A percentile compares a stretch with the other conserved stretches of the same genome.
phyloP scores from a whole-genome alignment of 306 rosid species.

The Trifolium fragiferum region DNA sequence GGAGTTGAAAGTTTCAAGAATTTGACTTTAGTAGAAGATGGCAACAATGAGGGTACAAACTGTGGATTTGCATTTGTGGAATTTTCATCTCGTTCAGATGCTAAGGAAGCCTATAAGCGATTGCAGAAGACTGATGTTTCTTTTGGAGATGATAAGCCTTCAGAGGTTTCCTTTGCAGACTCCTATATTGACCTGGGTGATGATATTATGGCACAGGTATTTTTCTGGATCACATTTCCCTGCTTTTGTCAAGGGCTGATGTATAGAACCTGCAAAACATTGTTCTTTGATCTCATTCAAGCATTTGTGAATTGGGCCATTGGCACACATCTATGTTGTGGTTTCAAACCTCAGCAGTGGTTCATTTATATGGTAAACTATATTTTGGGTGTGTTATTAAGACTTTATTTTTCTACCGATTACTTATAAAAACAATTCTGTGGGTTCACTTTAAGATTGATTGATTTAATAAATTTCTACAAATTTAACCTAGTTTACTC shows the following conservation, averaged over 20 bases:
- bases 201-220: constrained; percentile 92
- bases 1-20: constrained; percentile 86
- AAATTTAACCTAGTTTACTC: constrained; percentile 10
- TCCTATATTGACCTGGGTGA: constrained; percentile 83
- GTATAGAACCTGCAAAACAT: constrained; percentile 9
- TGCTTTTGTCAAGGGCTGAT: constrained; percentile 28
- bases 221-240: constrained; percentile 43
- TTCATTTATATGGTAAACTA: not conserved
- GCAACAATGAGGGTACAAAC: constrained; percentile 78
- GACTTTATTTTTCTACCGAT: constrained; percentile 16
- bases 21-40: constrained; percentile 84
- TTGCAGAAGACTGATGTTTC: constrained; percentile 84
- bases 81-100: constrained; percentile 84
- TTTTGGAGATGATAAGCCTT: constrained; percentile 95
- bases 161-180: constrained; percentile 90
- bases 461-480: not conserved
- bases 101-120: constrained; percentile 86
- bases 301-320: constrained; percentile 27
- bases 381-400: not conserved
- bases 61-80: constrained; percentile 95
- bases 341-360: constrained; percentile 15
- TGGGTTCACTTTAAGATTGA: constrained; percentile 8
- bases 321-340: constrained; percentile 17
- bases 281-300: constrained; percentile 30
- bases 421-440: not conserved